Base-by-base conservation (phyloP, 495 filamentous ascomycete genomes). In the Paragyromitra xinjiangensis region DNA sequence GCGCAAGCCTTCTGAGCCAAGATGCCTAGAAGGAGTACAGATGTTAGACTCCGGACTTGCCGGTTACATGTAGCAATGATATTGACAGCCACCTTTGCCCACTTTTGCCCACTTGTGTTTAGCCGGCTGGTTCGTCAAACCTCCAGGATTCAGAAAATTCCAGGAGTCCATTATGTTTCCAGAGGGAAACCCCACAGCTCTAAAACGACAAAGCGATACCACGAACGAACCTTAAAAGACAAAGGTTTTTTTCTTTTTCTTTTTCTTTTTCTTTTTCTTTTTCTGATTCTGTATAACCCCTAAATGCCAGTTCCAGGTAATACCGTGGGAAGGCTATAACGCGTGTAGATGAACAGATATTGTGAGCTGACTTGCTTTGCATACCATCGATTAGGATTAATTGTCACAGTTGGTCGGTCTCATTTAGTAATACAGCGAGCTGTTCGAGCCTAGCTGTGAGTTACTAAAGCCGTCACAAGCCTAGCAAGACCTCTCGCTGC, bases 111-210 rank as follows among this genome's bases (percentile, higher is more conserved):
- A 29, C 37, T 68, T 42, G 7, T 9, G 50, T 69, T 69, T 37
- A 59, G 42, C 65, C 65, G 50, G 42, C 56, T 69, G 53, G 65
- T 42, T 55, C 24, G 39, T 45, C 11, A 8, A 45, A 59, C 7
- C 6, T 69, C 24, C 67, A 11, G 50, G 56, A 45, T 69, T 44
- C 56, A 69, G 66, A 45, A 55, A 42, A 59, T n/a, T 14, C 22
- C 37, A 37, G 26, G 16, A 68, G 14, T 7, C 8, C 51, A 14
- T 7, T 42, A 19, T 22, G 1, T 40, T 24, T 4, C 19, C 6
- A 0, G 11, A 42, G 53, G 48, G 26, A 3, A 45, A 37, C 48
- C 53, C 14, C 24, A 24, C 14, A 48, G 19, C 19, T 12, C 39
- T 6, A 22, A 53, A 67, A 37, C n/a, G 53, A 59, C 34, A 26